Conservation (phyloP, 495 filamentous ascomycete genomes). For the Neurospora sp. region DNA sequence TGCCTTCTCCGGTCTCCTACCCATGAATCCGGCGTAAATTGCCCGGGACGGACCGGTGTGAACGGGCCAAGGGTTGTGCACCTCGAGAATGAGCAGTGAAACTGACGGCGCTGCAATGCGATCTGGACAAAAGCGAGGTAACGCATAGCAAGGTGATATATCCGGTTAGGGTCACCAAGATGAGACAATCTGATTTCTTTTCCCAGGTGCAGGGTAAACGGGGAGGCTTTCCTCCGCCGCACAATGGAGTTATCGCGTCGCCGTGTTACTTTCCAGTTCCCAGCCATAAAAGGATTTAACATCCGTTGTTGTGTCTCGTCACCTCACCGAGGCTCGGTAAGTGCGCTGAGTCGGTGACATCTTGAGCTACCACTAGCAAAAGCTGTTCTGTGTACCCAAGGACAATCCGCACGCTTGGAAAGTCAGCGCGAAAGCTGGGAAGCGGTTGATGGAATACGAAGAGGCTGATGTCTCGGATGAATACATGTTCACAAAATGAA, state of each 20-base stretch:
- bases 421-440: neutral
- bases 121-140: neutral
- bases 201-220: neutral
- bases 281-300: neutral
- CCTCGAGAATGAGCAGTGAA: neutral
- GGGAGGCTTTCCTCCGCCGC: neutral
- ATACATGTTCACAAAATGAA: neutral
- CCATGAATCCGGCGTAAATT: neutral
- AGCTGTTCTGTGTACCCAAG: neutral
- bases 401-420: neutral
- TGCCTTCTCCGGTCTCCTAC: neutral
- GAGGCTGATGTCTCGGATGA: neutral
- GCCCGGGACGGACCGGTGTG: neutral
- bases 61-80: neutral
- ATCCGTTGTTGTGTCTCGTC: neutral
- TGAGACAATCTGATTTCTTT: neutral
- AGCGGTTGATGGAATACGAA: neutral
- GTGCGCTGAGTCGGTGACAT: neutral
- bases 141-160: neutral
- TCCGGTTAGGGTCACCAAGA: neutral
- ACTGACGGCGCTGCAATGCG: neutral
- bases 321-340: neutral
- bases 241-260: neutral
- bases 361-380: neutral
- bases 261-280: neutral